Evolutionary conservation across 2,329 filamentous ascomycete species (phyloP), one percentile per base, ranked within the genome.

Genomic region (Pseudophaeomoniella oleicola): DNA sequence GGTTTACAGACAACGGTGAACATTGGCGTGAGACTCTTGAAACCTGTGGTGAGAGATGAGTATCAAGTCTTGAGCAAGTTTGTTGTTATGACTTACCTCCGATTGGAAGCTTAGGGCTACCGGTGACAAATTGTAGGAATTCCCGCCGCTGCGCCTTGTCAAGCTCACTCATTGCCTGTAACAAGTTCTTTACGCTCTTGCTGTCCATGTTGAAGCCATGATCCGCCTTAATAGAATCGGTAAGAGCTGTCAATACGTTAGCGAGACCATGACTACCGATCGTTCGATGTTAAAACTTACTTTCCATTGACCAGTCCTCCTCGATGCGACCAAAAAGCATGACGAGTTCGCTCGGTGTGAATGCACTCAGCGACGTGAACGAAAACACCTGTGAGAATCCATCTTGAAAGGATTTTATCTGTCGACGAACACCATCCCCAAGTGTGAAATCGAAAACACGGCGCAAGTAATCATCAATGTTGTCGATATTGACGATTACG

Each of bases 121-220:
- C 90, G 38, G 90, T 96, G 18, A 93, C 90, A 58, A 98, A 98
- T 53, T 98, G 90, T 47, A 98, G 65, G 62, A 98, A 98, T 51
- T 94, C 86, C 31, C 90, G 80, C 41, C 87, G 81, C 54, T 92
- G 75, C 32, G 75, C 59, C 2, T 70, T 60, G 5, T 71, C 72
- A 37, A 94, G 70, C 53, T 92, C 81, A 55, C 86, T 94, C 90
- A 98, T 96, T 6, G 80, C 80, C 50, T 94, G 86, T 13, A 98
- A 69, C 45, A 98, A 58, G 50, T 98, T 96, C 50, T 80, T 85
- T 34, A 98, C 86, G 51, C 82, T 94, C 63, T 80, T 83, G 67
- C 88, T 96, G 55, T 98, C 90, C 74, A 98, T 90, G 50, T 96
- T 98, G 66, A 84, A 98, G 5, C 90, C 90, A 54, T 98, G 90